A percentile compares a stretch with the other conserved stretches of the same genome.
These are phyloP conservation scores for Aulographum hederae DNA, from an alignment of 2,329 filamentous ascomycete species.

Conservation along the genomic window DNA sequence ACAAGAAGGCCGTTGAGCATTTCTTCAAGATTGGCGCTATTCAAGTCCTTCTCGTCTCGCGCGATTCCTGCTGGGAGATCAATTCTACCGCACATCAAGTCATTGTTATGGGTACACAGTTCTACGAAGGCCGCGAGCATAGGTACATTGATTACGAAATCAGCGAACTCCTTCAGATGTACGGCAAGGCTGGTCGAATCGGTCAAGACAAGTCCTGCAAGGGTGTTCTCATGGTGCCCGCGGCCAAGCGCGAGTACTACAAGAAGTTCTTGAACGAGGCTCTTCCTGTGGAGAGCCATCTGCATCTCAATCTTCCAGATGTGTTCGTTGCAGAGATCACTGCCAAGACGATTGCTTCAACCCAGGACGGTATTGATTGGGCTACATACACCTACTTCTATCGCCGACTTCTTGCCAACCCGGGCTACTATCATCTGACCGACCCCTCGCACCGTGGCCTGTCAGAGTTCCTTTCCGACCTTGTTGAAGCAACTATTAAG, in stretches of 20 bases:
- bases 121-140: constrained; percentile 90
- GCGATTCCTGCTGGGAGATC: constrained; percentile 94
- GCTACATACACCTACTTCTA: constrained; percentile 98
- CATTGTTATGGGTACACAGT: constrained; percentile 94
- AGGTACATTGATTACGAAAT: constrained; percentile 93
- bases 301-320: constrained; percentile 75
- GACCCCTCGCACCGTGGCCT: constrained; percentile 82
- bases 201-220: constrained; percentile 63
- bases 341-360: constrained; percentile 86
- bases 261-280: constrained; percentile 97
- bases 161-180: constrained; percentile 93
- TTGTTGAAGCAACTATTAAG: constrained; percentile 82
- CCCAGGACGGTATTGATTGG: constrained; percentile 96
- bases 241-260: constrained; percentile 92
- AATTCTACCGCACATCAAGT: constrained; percentile 78
- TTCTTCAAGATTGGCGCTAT: constrained; percentile 80
- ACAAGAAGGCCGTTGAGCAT: constrained; percentile 87
- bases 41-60: constrained; percentile 63
- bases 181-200: constrained; percentile 74
- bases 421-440: constrained; percentile 83
- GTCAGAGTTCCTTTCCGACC: constrained; percentile 84
- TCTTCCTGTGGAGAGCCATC: constrained; percentile 82
- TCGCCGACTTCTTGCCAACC: constrained; percentile 80
- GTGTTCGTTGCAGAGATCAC: constrained; percentile 95
- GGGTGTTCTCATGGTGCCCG: constrained; percentile 91